phyloP scores from a whole-genome alignment of 768 basidiomycete genomes.

The Leccinellum luteum region DNA sequence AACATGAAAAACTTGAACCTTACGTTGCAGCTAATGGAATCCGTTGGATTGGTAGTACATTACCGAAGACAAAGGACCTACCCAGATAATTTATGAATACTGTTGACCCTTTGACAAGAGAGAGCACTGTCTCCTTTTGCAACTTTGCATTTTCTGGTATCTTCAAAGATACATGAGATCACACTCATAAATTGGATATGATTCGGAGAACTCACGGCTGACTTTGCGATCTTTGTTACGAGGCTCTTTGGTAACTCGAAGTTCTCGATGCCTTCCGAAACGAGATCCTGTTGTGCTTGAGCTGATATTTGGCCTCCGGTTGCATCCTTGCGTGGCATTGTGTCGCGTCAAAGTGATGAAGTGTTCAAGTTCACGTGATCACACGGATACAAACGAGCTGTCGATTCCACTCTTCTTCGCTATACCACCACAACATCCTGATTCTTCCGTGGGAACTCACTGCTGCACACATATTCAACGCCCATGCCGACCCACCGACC shows the following conservation, averaged over 20 bases:
- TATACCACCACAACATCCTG: constrained; percentile 79
- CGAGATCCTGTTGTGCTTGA: constrained; percentile 74
- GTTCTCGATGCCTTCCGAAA: constrained; percentile 84
- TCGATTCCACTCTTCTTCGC: constrained; percentile 87
- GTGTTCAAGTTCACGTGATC: neutral
- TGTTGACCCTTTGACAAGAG: constrained; percentile 84
- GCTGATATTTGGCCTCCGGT: constrained; percentile 56
- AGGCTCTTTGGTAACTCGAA: constrained; percentile 84
- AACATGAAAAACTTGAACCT: constrained; percentile 12
- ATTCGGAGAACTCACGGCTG: constrained; percentile 66
- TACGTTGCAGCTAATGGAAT: constrained; percentile 43
- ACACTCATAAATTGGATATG: neutral
- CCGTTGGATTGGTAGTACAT: neutral
- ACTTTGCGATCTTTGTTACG: constrained; percentile 83
- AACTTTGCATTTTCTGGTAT: constrained; percentile 82
- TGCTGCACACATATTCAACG: constrained; percentile 65
- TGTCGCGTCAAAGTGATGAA: neutral
- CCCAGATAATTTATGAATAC: constrained; percentile 95
- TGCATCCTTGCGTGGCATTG: constrained; percentile 72
- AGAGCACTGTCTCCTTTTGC: constrained; percentile 85
- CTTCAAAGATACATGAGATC: constrained; percentile 39
- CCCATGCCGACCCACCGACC: constrained; percentile 92
- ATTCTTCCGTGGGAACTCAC: constrained; percentile 77
- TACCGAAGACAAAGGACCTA: constrained; percentile 34
- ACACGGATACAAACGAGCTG: constrained; percentile 69